Conservation (phyloP, 768 basidiomycete genomes). For the Mycena pura region DNA sequence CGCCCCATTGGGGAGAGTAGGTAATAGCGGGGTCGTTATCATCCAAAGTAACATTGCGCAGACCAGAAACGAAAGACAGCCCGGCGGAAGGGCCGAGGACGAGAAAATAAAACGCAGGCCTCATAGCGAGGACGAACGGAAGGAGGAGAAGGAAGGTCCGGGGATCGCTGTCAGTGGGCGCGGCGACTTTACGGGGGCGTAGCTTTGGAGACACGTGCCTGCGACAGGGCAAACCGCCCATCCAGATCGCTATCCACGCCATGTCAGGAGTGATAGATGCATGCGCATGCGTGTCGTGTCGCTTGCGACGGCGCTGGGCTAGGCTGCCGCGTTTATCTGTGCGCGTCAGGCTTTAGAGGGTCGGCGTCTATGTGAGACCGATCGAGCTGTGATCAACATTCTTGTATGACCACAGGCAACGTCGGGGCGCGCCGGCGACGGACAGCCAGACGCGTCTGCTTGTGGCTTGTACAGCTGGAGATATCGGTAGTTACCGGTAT, state of each 20-base stretch:
- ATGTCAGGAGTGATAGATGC: slow-evolving; percentile 15
- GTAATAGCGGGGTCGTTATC: slow-evolving; percentile 13
- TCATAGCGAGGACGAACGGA: slow-evolving; percentile 7
- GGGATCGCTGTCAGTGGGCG: neutral
- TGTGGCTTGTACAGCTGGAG: too few relatives aligned
- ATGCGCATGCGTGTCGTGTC: neutral
- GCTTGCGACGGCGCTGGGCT: too few relatives aligned
- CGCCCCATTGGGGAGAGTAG: slow-evolving; percentile 18
- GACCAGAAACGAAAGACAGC: slow-evolving; percentile 17
- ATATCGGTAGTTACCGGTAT: too few relatives aligned
- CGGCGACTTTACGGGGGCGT: neutral
- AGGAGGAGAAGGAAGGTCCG: slow-evolving; percentile 2
- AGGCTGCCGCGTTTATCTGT: too few relatives aligned
- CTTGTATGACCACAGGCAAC: too few relatives aligned
- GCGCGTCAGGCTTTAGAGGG: too few relatives aligned
- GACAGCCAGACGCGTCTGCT: too few relatives aligned
- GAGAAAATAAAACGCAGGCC: slow-evolving; percentile 6
- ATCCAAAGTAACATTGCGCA: slow-evolving; percentile 22
- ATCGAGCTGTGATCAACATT: too few relatives aligned
- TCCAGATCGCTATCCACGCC: slow-evolving; percentile 5
- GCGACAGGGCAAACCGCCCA: slow-evolving; percentile 10
- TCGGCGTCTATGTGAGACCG: too few relatives aligned
- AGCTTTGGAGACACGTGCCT: neutral
- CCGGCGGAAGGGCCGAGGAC: neutral
- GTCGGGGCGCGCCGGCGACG: too few relatives aligned